phyloP scores from a whole-genome alignment of 345 rosid species.

The Hypericum androsaemum region DNA sequence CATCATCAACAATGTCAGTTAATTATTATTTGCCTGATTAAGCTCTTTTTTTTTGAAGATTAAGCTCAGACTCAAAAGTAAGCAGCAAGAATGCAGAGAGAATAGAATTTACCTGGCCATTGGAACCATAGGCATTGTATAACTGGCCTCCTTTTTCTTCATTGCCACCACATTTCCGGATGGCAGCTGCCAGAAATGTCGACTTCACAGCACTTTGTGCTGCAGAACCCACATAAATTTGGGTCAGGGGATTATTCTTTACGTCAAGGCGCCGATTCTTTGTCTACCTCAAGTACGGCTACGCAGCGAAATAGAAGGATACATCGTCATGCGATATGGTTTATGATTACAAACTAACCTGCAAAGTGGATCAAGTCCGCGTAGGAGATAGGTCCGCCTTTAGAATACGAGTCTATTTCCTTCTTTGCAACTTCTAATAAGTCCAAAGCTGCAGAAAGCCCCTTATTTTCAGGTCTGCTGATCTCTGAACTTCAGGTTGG shows the following conservation, averaged over 20 bases:
- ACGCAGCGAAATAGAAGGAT: background rate
- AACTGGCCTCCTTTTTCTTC: constrained; percentile 66
- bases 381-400: constrained; percentile 81
- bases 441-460: constrained; percentile 54
- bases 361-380: constrained; percentile 76
- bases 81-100: background rate
- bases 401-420: constrained; percentile 72
- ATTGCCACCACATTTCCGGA: constrained; percentile 88
- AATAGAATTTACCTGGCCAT: constrained; percentile 53
- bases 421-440: constrained; percentile 54
- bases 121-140: constrained; percentile 77
- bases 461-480: constrained; percentile 75
- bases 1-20: constrained; percentile 6
- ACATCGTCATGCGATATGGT: background rate
- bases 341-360: constrained; percentile 27
- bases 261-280: background rate
- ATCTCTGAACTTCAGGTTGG: constrained; percentile 81
- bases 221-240: constrained; percentile 14
- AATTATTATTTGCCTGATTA: background rate
- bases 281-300: background rate
- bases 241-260: constrained; percentile 1
- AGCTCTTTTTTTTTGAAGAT: no score
- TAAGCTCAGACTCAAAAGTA: no score
- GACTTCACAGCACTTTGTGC: constrained; percentile 73
- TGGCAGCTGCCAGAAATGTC: constrained; percentile 75